phyloP scores from a whole-genome alignment of 2,329 filamentous ascomycete genomes.

The Penicillium sp. region DNA sequence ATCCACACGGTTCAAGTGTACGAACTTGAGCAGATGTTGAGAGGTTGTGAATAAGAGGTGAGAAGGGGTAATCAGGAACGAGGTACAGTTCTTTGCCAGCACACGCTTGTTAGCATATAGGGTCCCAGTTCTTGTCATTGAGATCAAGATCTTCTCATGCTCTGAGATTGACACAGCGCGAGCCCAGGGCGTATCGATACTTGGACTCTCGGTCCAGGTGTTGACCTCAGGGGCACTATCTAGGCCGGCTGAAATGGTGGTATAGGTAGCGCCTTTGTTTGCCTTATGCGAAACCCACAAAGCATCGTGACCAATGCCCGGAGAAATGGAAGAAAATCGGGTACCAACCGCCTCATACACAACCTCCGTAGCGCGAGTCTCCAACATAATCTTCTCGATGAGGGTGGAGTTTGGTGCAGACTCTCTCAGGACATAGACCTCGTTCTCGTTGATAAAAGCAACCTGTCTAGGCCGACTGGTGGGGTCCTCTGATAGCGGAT shows the following conservation, averaged over 20 bases:
- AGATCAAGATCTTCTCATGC: constrained; percentile 57
- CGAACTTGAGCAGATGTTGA: constrained; percentile 90
- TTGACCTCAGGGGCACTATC: constrained; percentile 21
- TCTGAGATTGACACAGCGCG: constrained; percentile 40
- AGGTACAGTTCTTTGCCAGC: constrained; percentile 86
- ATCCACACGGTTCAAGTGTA: constrained; percentile 72
- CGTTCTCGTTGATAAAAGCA: constrained; percentile 48
- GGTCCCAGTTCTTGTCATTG: constrained; percentile 75
- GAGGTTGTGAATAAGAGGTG: constrained; percentile 93
- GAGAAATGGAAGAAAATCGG: constrained; percentile 42
- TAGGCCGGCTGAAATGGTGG: constrained; percentile 28
- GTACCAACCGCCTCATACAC: constrained; percentile 37
- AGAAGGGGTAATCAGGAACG: constrained; percentile 77
- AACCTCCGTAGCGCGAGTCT: constrained; percentile 36
- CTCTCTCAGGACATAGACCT: constrained; percentile 49
- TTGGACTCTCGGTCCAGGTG: constrained; percentile 38
- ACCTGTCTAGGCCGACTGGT: constrained; percentile 50
- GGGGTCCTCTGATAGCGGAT: constrained; percentile 36
- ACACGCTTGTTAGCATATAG: constrained; percentile 77
- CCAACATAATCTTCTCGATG: constrained; percentile 40
- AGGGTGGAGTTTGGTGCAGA: constrained; percentile 32
- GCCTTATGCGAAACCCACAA: constrained; percentile 44
- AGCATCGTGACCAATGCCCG: constrained; percentile 38
- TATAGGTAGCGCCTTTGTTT: constrained; percentile 36
- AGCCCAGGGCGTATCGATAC: constrained; percentile 45